Base-by-base conservation (phyloP, 371 early-diverging fungal species). In the Blakeslea trispora region DNA sequence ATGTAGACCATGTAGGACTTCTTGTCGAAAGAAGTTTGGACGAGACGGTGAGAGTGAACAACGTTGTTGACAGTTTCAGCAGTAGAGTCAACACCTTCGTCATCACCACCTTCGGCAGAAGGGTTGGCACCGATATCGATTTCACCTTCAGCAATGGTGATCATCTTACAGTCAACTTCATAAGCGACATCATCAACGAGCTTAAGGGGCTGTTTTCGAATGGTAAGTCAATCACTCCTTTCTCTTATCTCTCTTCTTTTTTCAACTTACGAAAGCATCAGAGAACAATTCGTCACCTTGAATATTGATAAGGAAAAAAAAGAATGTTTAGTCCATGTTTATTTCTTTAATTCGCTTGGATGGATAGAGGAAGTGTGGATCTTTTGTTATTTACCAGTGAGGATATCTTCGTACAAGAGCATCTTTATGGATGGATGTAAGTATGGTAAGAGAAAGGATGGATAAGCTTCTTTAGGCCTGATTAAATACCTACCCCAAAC, bases 111-210 rank as follows among this genome's bases (percentile, higher is more conserved):
- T 79, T 94, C 95, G 57, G 95, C 95, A 43, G 95, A 94, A 54
- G 95, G 86, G 84, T 95, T 94, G 78, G 93, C 96, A 79, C 95
- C 95, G 63, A 91, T 94, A 70, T 96, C 91, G 54, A 95, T 77
- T 57, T 93, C 86, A 59, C 80, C 94, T 23, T 73, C 83, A 17
- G 63, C 65, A 62, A 90, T 54, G 35, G 76, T 75, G 73, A 91
- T 77, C 84, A 88, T 84, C 72, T 69, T 68, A 58, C 92, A 91
- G 79, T 94, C 91, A 45, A 94, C 87, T 77, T 94, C 93, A 64
- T 71, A 86, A 56, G 72, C 79, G 59, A 86, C 69, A 59, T 87
- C 91, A 61, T 84, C 89, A 57, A 87, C 63, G 59, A 81, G 81
- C 63, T 69, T 84, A 67, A 90, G 56, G 63, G 81, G 79, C 75